Base-by-base conservation (phyloP, 116 monocot genomes). In the Posidonia oceanica region DNA sequence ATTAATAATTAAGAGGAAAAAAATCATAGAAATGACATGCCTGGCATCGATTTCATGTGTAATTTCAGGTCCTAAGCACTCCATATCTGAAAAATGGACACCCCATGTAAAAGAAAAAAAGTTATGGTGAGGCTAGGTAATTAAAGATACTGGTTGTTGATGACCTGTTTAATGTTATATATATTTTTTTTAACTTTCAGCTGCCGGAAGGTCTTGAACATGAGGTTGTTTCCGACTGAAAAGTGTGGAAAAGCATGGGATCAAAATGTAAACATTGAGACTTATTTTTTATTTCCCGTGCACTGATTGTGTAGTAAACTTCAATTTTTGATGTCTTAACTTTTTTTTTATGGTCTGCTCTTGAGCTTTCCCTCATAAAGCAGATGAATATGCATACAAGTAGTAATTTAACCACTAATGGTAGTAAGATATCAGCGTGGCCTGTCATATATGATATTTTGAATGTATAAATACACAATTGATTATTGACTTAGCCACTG, bases 151-250 rank as follows among this genome's bases (percentile, higher is more conserved):
- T 18, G 54, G 12, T 53, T 54, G 15, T 56, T 52, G 3, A 12
- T 54, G 3, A n/a, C 23, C 51, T 21, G 42, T 20, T 39, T 40
- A 6, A 39, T 21, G n/a, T 39, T 39, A 18, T 15, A 65, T 39
- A 22, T 63, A 63, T 13, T 10, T 39, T 15, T n/a, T 41, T 16
- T 65, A 13, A 56, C 39, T 13, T 60, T 42, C 82, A 94, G 94
- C 15, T 94, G 94, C 73, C 78, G 94, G 67, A 94, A 94, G 77
- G 86, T 91, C 10, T 78, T 94, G 79, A 94, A 94, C 37, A 91
- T 94, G 94, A 85, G 94, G 70, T 67, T 94, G 39, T 94, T 94
- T 80, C 81, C 88, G 15, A 88, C 84, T 77, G 86, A 85, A 36
- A 82, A 76, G 40, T 84, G 76, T 64, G 94, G 86, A 54, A 94